phyloP scores from a whole-genome alignment of 1,284 basidiomycete species.

The Entoloma clypeatum region DNA sequence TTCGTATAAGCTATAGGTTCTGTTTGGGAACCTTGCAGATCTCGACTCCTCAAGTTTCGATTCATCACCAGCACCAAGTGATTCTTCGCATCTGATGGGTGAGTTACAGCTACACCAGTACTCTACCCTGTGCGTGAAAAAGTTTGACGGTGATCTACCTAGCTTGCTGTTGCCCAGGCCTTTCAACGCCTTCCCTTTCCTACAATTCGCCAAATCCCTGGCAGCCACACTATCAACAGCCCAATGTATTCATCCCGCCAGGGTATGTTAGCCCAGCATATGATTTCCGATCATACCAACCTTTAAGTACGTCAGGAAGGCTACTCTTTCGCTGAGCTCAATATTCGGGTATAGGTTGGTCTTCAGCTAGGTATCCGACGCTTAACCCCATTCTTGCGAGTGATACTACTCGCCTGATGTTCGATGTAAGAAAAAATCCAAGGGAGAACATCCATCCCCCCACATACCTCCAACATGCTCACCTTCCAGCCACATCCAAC shows the following conservation, averaged over 20 bases:
- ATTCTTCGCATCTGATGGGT: too few relatives aligned
- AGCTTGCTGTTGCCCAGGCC: neutral
- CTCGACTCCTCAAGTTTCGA: too few relatives aligned
- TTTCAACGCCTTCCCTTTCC: neutral
- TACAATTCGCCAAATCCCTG: constrained; percentile 14
- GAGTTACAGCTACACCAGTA: too few relatives aligned
- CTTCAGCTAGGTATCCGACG: constrained; percentile 22
- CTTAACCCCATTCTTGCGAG: constrained; percentile 45
- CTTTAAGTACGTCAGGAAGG: too few relatives aligned
- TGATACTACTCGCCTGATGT: constrained; percentile 47
- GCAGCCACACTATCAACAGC: constrained; percentile 13
- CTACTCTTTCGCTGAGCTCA: too few relatives aligned
- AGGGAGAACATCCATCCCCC: constrained; percentile 38
- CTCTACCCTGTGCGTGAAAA: too few relatives aligned
- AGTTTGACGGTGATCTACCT: neutral
- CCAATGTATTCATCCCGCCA: constrained; percentile 14
- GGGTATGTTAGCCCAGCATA: neutral
- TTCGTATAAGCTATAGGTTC: too few relatives aligned
- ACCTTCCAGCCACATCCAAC: constrained; percentile 34
- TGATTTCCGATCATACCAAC: constrained; percentile 1
- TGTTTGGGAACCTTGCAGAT: too few relatives aligned
- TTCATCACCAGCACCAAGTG: too few relatives aligned
- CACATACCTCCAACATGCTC: constrained; percentile 38
- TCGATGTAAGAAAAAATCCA: constrained; percentile 43
- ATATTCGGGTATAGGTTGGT: constrained; percentile 14